phyloP scores from a whole-genome alignment of 257 asterid genomes.

The Catharanthus roseus region DNA sequence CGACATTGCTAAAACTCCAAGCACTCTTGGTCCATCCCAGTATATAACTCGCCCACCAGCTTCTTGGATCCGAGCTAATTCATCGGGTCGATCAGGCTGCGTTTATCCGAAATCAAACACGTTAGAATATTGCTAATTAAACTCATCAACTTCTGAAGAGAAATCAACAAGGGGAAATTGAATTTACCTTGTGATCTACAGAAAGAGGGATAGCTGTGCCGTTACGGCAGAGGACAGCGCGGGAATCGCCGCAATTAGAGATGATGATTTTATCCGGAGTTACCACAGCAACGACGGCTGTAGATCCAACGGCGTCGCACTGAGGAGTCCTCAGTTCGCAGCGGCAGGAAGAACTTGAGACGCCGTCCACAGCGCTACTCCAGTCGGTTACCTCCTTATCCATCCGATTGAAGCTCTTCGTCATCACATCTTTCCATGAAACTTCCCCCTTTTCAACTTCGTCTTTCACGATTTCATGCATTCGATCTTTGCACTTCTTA shows the following conservation, averaged over 20 bases:
- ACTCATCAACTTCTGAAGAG: too few relatives aligned
- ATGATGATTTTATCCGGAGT: conserved; percentile 70
- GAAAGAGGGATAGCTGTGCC: conserved; percentile 86
- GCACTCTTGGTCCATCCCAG: conserved; percentile 91
- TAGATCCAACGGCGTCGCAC: conserved; percentile 96
- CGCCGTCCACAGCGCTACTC: conserved; percentile 19
- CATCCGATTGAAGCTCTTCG: conserved; percentile 58
- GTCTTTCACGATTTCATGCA: conserved; percentile 79
- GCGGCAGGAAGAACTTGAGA: conserved; percentile 48
- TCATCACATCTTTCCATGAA: conserved; percentile 61
- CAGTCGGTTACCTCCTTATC: conserved; percentile 62
- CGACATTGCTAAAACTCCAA: conserved; percentile 91
- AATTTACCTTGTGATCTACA: conserved; percentile 77
- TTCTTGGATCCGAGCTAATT: conserved; percentile 65
- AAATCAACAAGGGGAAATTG: too few relatives aligned
- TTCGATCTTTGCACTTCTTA: conserved; percentile 63
- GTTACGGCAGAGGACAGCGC: conserved; percentile 87
- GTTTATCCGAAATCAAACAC: neutral
- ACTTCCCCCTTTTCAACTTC: conserved; percentile 42
- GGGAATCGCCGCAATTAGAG: conserved; percentile 93
- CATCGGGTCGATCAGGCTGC: conserved; percentile 93
- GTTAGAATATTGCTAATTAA: neutral
- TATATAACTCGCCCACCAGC: conserved; percentile 94
- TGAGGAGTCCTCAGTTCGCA: conserved; percentile 86
- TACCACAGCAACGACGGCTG: conserved; percentile 81